Evolutionary conservation across 116 monocot genomes (phyloP).

Genomic region (Phalaenopsis hybrid): DNA sequence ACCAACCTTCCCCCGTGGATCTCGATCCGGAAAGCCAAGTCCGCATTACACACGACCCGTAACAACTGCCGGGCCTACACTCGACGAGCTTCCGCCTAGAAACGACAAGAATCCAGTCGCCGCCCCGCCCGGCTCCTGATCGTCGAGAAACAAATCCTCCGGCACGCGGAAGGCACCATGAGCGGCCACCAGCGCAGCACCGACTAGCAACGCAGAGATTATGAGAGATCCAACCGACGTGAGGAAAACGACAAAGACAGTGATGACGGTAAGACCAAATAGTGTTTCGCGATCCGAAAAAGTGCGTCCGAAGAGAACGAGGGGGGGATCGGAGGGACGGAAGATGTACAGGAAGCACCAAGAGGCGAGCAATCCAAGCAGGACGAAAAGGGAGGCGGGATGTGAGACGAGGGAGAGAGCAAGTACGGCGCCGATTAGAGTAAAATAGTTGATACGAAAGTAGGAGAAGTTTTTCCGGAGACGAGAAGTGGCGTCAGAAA

Average conservation of each 20-base stretch:
- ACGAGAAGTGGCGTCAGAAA: conserved; percentile 76
- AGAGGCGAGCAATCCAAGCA: conserved; percentile 55
- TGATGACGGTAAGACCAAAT: conserved; percentile 37
- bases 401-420: conserved; percentile 72
- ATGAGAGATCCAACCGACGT: conserved; percentile 69
- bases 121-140: conserved; percentile 29
- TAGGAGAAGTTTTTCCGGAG: conserved; percentile 80
- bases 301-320: conserved; percentile 58
- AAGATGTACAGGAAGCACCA: conserved; percentile 83
- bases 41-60: conserved; percentile 15
- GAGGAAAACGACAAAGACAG: conserved; percentile 54
- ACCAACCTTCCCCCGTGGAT: neutral
- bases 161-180: conserved; percentile 76
- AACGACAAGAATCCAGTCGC: conserved; percentile 45
- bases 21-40: neutral
- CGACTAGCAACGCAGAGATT: conserved; percentile 62
- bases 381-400: conserved; percentile 67
- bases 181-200: conserved; percentile 45
- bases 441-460: conserved; percentile 84
- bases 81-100: conserved; percentile 29
- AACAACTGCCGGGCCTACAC: conserved; percentile 12
- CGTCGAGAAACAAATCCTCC: conserved; percentile 86
- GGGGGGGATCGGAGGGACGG: conserved; percentile 60
- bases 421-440: conserved; percentile 49
- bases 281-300: conserved; percentile 75